A percentile compares a stretch with the other conserved stretches of the same genome.
phyloP scores from a whole-genome alignment of 805 yeast genomes.

The Jamesozyma jinghongensis region DNA sequence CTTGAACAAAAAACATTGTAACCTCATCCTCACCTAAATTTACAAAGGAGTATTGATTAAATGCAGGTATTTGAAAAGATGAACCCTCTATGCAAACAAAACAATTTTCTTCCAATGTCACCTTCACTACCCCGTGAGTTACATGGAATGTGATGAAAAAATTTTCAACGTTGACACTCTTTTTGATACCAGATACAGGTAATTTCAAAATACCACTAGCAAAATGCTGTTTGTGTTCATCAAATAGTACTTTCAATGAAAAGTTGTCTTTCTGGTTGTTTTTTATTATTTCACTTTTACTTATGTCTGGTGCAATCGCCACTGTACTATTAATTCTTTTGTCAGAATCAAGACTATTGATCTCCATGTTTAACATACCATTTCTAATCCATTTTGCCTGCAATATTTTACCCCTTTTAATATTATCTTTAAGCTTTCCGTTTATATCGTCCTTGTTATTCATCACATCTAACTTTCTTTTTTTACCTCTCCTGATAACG shows the following conservation, averaged over 20 bases:
- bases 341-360: constrained; percentile 14
- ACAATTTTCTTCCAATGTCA: constrained; percentile 45
- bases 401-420: neutral
- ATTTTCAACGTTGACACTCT: constrained; percentile 44
- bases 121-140: constrained; percentile 58
- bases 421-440: neutral
- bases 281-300: constrained; percentile 35
- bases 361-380: constrained; percentile 23
- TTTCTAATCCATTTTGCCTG: constrained; percentile 20
- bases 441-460: neutral
- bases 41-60: constrained; percentile 56
- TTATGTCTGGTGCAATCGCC: constrained; percentile 56
- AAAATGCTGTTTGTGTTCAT: constrained; percentile 48
- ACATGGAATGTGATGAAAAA: constrained; percentile 68
- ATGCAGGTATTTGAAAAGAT: constrained; percentile 70
- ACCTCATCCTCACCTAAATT: constrained; percentile 52
- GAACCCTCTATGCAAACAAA: constrained; percentile 65
- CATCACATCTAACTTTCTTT: no score
- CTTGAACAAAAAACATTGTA: constrained; percentile 66
- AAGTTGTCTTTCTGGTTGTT: constrained; percentile 42
- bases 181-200: constrained; percentile 54
- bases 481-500: constrained; percentile 9
- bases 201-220: constrained; percentile 67
- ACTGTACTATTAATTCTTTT: constrained; percentile 23
- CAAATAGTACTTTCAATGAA: constrained; percentile 53